These are phyloP conservation scores for Strobilomyces echinocephalus DNA, from an alignment of 768 basidiomycete species.

Conservation along the genomic window DNA sequence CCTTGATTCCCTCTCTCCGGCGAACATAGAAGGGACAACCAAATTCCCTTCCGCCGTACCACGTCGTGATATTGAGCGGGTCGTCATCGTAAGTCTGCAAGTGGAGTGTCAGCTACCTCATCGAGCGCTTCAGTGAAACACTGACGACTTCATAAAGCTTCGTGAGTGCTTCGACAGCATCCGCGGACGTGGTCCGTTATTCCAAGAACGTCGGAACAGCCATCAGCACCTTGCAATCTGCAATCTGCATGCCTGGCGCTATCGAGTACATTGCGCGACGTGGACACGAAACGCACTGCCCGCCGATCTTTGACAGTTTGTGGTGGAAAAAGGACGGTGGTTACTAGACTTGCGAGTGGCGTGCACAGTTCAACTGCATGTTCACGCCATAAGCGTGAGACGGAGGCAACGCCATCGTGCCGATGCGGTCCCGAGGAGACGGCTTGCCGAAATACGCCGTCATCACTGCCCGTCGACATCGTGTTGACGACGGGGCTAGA, in stretches of 20 bases:
- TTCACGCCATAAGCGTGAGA: constrained; percentile 37
- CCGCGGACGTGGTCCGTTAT: neutral
- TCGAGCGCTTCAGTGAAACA: neutral
- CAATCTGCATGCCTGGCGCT: neutral
- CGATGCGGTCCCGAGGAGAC: constrained; percentile 9
- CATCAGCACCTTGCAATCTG: constrained; percentile 10
- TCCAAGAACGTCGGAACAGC: constrained; percentile 18
- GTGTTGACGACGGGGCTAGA: no score
- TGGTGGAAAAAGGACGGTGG: constrained; percentile 33
- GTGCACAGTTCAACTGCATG: constrained; percentile 29
- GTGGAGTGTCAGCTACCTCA: neutral
- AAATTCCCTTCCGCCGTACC: constrained; percentile 20
- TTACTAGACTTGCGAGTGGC: constrained; percentile 25
- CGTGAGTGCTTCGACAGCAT: neutral
- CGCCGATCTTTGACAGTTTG: neutral
- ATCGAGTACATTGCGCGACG: constrained; percentile 20
- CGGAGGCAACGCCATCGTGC: constrained; percentile 32
- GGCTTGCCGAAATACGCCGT: neutral
- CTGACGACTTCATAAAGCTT: neutral
- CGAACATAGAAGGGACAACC: neutral
- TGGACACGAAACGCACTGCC: constrained; percentile 12
- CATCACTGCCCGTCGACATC: no score
- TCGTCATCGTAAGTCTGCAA: no score
- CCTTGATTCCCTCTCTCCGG: neutral
- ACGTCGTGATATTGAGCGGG: neutral